Conservation (phyloP, 2,329 filamentous ascomycete genomes). For the Phoma sp. region DNA sequence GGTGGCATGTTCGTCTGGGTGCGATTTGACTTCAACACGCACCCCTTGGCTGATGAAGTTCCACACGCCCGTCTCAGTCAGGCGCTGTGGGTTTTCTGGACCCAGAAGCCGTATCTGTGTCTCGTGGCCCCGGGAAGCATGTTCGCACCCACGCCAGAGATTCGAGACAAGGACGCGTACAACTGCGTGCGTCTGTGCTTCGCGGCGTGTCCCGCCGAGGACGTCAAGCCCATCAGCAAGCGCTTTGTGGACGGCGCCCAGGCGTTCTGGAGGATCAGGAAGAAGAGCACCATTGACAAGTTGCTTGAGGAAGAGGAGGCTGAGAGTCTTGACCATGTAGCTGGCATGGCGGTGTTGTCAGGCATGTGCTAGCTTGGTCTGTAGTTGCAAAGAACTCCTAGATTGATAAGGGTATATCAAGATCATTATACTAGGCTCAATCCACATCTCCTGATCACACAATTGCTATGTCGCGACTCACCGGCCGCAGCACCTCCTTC, state of each 20-base stretch:
- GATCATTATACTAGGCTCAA: neutral
- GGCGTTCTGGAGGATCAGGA: slow-evolving; percentile 78
- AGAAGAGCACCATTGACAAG: slow-evolving; percentile 68
- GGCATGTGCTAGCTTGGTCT: slow-evolving; percentile 33
- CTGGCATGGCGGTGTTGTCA: slow-evolving; percentile 38
- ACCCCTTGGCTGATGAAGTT: slow-evolving; percentile 68
- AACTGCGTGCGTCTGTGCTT: slow-evolving; percentile 82
- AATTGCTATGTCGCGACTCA: slow-evolving; percentile 1
- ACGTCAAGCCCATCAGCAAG: slow-evolving; percentile 66
- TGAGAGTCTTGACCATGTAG: slow-evolving; percentile 20
- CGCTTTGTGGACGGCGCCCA: slow-evolving; percentile 72
- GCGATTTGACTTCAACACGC: slow-evolving; percentile 70
- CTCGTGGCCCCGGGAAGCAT: slow-evolving; percentile 74
- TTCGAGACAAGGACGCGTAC: slow-evolving; percentile 67
- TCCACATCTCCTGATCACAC: neutral
- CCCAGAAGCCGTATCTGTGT: slow-evolving; percentile 70
- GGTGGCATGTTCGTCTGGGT: slow-evolving; percentile 96
- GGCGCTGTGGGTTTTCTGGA: slow-evolving; percentile 75
- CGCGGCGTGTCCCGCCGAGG: slow-evolving; percentile 77
- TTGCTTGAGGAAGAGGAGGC: slow-evolving; percentile 54
- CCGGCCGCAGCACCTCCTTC: slow-evolving; percentile 9
- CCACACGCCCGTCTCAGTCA: slow-evolving; percentile 64
- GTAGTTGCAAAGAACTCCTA: too few species aligned
- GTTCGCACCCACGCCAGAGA: slow-evolving; percentile 71
- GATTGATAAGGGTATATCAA: neutral